Conservation (phyloP, 140 eudicot genomes). For the Cichorium intybus region DNA sequence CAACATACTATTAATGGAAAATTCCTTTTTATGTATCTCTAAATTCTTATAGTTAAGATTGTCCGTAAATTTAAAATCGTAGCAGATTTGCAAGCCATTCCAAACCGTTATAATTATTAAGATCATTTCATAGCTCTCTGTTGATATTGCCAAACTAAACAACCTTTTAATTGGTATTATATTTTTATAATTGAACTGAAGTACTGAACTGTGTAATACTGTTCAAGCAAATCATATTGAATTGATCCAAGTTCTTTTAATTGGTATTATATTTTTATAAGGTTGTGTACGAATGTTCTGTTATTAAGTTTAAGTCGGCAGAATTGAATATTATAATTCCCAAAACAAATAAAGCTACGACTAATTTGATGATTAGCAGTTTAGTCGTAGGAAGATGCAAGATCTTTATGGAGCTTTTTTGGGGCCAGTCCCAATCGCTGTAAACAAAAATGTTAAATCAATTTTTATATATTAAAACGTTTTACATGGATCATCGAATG, state of each 20-base stretch:
- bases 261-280: too few relatives aligned
- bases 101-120: too few relatives aligned
- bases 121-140: too few relatives aligned
- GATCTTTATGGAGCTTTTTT: neutral
- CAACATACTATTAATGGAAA: neutral
- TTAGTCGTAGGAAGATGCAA: neutral
- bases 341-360: neutral
- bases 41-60: neutral
- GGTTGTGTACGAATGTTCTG: too few relatives aligned
- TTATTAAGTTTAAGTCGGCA: neutral
- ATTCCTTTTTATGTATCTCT: neutral
- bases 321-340: too few relatives aligned
- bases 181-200: too few relatives aligned
- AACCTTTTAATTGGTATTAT: too few relatives aligned
- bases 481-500: neutral
- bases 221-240: too few relatives aligned
- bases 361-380: neutral
- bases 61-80: neutral
- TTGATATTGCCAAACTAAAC: too few relatives aligned
- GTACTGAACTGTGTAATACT: too few relatives aligned
- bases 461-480: neutral
- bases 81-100: too few relatives aligned
- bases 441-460: neutral
- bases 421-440: neutral
- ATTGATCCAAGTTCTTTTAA: too few relatives aligned